These are phyloP conservation scores for Podospora appendiculata DNA, from an alignment of 495 filamentous ascomycete genomes.

Conservation along the genomic window DNA sequence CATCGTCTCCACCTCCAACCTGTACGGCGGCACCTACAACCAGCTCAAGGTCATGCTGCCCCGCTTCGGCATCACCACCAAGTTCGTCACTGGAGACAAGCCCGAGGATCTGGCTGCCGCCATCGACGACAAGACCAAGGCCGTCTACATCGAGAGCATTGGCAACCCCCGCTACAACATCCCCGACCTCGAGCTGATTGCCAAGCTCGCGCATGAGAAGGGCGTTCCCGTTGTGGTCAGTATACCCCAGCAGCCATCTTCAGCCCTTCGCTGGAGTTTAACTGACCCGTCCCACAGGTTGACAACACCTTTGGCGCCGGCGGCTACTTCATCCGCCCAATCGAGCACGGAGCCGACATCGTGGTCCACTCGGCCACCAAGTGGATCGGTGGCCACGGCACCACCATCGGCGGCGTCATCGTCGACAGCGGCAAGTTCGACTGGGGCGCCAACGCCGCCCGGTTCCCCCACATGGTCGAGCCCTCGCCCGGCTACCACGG, in stretches of 20 bases:
- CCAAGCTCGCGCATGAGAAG: conserved; percentile 67
- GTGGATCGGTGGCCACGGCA: conserved; percentile 98
- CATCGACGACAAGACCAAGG: conserved; percentile 95
- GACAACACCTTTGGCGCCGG: conserved; percentile 98
- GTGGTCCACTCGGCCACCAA: conserved; percentile 95
- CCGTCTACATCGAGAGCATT: conserved; percentile 92
- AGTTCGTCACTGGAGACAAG: conserved; percentile 83
- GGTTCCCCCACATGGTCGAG: conserved; percentile 92
- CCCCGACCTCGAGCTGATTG: conserved; percentile 80
- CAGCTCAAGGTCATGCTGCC: conserved; percentile 92
- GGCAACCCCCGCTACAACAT: conserved; percentile 96
- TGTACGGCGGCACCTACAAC: conserved; percentile 98
- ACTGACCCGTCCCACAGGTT: conserved; percentile 38
- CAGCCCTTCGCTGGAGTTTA: no score
- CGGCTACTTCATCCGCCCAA: conserved; percentile 82
- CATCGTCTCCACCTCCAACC: conserved; percentile 84
- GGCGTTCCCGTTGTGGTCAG: conserved; percentile 79
- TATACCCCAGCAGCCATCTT: conserved; percentile 4
- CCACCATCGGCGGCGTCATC: conserved; percentile 85
- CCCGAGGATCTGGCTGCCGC: conserved; percentile 71
- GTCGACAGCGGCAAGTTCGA: conserved; percentile 93
- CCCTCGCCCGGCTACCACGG: conserved; percentile 93
- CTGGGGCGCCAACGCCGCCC: conserved; percentile 81
- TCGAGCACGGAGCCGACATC: conserved; percentile 91
- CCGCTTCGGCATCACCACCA: conserved; percentile 79